Evolutionary conservation across 1,284 basidiomycete species (phyloP).

Genomic region (Cerioporus squamosus): DNA sequence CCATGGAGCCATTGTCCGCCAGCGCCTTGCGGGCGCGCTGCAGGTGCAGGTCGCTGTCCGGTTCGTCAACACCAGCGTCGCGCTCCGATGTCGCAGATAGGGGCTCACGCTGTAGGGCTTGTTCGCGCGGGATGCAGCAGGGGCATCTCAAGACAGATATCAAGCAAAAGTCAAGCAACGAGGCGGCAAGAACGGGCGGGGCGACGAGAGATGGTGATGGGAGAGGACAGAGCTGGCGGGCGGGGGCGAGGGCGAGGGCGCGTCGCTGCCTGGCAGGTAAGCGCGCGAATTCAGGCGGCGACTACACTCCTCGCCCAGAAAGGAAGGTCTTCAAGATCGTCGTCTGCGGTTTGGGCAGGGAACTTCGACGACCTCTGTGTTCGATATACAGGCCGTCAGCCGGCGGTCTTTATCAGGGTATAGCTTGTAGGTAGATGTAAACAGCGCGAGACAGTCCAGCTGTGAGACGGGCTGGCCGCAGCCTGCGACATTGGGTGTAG

Average conservation of each 20-base stretch:
- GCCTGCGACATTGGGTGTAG: too few species aligned
- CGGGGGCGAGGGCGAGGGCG: neutral
- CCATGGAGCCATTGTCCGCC: slow-evolving; percentile 74
- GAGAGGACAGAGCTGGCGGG: slow-evolving; percentile 10
- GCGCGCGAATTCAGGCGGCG: slow-evolving; percentile 18
- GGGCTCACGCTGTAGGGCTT: slow-evolving; percentile 57
- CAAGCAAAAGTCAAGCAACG: neutral
- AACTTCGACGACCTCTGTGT: too few species aligned
- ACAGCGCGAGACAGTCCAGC: too few species aligned
- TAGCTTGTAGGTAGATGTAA: too few species aligned
- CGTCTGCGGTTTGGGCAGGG: too few species aligned
- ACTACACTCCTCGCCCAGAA: slow-evolving; percentile 6
- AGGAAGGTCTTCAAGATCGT: slow-evolving; percentile 21
- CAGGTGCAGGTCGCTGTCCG: slow-evolving; percentile 47
- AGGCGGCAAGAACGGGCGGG: slow-evolving; percentile 1
- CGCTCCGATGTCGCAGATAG: slow-evolving; percentile 2
- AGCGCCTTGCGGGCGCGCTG: slow-evolving; percentile 45
- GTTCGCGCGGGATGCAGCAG: slow-evolving; percentile 30
- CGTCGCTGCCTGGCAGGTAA: neutral
- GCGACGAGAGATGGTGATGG: slow-evolving; percentile 1
- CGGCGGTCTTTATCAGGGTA: too few species aligned
- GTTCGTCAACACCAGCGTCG: slow-evolving; percentile 9
- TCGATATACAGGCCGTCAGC: too few species aligned
- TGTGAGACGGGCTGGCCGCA: too few species aligned
- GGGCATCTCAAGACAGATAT: slow-evolving; percentile 14